Evolutionary conservation across 2,329 filamentous ascomycete genomes (phyloP).

Genomic region (Trichoderma guizhouense): DNA sequence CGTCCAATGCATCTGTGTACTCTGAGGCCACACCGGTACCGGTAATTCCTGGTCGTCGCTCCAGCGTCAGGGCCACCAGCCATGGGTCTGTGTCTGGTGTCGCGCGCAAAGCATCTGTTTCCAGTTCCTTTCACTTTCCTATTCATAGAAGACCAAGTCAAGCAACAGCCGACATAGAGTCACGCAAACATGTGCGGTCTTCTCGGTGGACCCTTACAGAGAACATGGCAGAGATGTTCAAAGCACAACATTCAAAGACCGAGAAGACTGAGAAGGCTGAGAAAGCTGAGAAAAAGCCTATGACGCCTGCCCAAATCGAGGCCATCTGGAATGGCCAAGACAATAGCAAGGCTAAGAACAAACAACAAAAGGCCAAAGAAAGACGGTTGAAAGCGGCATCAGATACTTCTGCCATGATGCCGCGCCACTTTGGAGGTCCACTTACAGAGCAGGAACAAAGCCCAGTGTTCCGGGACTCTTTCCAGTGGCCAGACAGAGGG

Average conservation of each 20-base stretch:
- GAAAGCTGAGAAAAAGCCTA: slow-evolving; percentile 59
- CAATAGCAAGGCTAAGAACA: not conserved
- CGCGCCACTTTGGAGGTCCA: not conserved
- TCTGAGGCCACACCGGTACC: slow-evolving; percentile 4
- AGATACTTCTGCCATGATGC: slow-evolving; percentile 1
- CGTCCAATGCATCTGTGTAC: slow-evolving; percentile 1
- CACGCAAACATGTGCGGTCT: slow-evolving; percentile 22
- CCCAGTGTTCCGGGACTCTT: slow-evolving; percentile 2
- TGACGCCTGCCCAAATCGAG: slow-evolving; percentile 47
- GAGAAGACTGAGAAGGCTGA: slow-evolving; percentile 54
- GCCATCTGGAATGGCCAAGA: slow-evolving; percentile 23
- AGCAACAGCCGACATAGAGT: slow-evolving; percentile 17
- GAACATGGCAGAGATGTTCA: slow-evolving; percentile 56
- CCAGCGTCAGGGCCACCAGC: not conserved
- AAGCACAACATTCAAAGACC: slow-evolving; percentile 53
- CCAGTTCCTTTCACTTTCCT: slow-evolving; percentile 37
- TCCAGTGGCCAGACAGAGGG: slow-evolving; percentile 5
- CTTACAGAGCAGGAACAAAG: not conserved
- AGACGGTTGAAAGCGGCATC: slow-evolving; percentile 11
- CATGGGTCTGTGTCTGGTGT: slow-evolving; percentile 20
- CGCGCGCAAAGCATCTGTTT: slow-evolving; percentile 34
- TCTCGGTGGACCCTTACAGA: slow-evolving; percentile 53
- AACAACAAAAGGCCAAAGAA: slow-evolving; percentile 10
- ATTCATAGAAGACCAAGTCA: slow-evolving; percentile 26
- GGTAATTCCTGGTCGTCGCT: slow-evolving; percentile 7